Evolutionary conservation across 345 rosid genomes (phyloP), one percentile per base, ranked within the genome.

Genomic region (Salix suchowensis): DNA sequence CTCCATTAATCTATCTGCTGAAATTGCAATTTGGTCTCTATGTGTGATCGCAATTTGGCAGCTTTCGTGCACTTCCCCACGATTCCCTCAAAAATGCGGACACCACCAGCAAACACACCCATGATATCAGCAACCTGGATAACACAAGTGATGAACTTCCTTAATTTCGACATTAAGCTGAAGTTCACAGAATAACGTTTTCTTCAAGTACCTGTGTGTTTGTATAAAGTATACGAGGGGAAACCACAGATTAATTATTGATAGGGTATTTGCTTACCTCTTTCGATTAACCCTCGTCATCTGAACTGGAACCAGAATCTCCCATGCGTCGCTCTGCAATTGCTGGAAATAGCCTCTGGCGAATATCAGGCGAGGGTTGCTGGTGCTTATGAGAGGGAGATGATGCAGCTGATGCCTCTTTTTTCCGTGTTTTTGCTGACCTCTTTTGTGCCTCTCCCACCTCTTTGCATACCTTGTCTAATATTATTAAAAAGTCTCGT

Each of bases 381-480:
- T 64, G 77, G 42, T 54, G 79, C 40, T 82, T 60, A 74, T 84
- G 82, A 14, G 97, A 83, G n/a, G 90, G 66, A 73, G 94, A 76
- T 40, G 96, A 80, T 19, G 85, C 85, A 58, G 84, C 76, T 5
- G 89, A 83, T 6, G 80, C 78, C 67, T 87, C 93, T 78, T 88
- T 92, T 75, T 82, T 87, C 6, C 78, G 88, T 71, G 88, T 48
- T 85, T 79, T 88, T 1, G 78, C 74, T 15, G 87, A 84, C 77
- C 64, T 89, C 76, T 65, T 83, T 44, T 84, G 89, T 21, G 90
- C 84, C n/a, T 86, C 93, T 77, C 85, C 84, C n/a, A 96, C 91
- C 85, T 94, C 90, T 84, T 79, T 92, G 87, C 99, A 96, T 0
- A 80, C 87, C 83, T 92, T 96, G 67, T 96, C 98, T 79, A 94